Evolutionary conservation across 768 basidiomycete genomes (phyloP).

Genomic region (Suillus cothurnatus): DNA sequence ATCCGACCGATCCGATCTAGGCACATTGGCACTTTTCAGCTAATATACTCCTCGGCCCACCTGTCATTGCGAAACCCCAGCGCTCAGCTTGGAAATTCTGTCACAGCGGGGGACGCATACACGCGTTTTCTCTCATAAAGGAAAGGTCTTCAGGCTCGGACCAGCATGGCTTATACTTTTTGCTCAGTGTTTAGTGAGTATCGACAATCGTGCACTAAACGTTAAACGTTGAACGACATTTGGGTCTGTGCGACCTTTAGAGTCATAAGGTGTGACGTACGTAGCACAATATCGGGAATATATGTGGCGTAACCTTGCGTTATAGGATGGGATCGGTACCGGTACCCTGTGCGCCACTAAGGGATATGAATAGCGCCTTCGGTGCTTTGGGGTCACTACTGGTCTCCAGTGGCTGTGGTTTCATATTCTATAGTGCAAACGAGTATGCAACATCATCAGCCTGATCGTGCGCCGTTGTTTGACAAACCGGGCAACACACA

Average conservation of each 20-base stretch:
- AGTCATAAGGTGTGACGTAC: not conserved
- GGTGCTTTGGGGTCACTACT: not conserved
- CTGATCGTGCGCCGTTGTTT: not conserved
- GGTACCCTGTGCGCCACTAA: not conserved
- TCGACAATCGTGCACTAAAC: not conserved
- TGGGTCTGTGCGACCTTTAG: not conserved
- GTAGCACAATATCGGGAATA: not conserved
- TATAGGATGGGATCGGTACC: not conserved
- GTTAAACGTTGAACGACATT: not conserved
- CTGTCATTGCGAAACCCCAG: not conserved
- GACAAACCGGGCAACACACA: not conserved
- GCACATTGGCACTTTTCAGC: not conserved
- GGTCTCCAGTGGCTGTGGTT: not conserved
- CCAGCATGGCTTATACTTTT: not conserved
- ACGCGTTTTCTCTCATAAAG: not conserved
- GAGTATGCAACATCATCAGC: not conserved
- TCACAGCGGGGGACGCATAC: not conserved
- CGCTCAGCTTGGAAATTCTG: not conserved
- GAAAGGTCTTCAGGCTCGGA: not conserved
- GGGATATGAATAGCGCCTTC: not conserved
- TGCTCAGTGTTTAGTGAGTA: not conserved
- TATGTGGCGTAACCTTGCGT: not conserved
- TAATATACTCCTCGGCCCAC: not conserved
- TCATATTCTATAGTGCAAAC: not conserved
- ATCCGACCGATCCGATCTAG: not conserved